A percentile compares a stretch with the other conserved stretches of the same genome.
Evolutionary conservation across 1,284 basidiomycete genomes (phyloP).

Genomic region (Gymnopus androsaceus): DNA sequence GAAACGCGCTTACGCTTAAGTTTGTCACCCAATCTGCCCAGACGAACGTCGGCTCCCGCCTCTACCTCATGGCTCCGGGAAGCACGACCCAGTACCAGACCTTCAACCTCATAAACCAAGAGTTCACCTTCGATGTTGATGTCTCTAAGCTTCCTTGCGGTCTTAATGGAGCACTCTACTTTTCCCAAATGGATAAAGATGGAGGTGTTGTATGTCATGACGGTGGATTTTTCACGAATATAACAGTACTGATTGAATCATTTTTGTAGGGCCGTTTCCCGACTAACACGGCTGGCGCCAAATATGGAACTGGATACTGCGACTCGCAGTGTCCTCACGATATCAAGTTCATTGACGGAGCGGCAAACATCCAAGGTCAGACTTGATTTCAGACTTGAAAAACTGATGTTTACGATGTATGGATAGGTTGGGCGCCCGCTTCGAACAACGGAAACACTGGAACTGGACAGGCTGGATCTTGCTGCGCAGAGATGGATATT

Average conservation of each 20-base stretch:
- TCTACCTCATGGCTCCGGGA: conserved; percentile 50
- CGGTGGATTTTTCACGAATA: background rate
- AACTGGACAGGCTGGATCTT: conserved; percentile 42
- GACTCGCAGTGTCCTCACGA: conserved; percentile 52
- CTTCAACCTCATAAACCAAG: conserved; percentile 37
- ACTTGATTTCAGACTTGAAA: conserved; percentile 21
- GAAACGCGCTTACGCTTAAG: conserved; percentile 48
- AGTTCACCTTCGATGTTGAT: conserved; percentile 53
- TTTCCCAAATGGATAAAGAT: conserved; percentile 42
- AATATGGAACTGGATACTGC: conserved; percentile 58
- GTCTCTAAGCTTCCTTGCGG: conserved; percentile 32
- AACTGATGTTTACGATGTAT: conserved; percentile 48
- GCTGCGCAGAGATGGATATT: conserved; percentile 60
- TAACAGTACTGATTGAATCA: background rate
- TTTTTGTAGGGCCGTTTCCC: conserved; percentile 31
- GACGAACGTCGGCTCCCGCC: conserved; percentile 56
- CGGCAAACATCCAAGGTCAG: conserved; percentile 26
- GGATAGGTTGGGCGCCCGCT: conserved; percentile 43
- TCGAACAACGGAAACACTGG: conserved; percentile 47
- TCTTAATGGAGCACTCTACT: conserved; percentile 37
- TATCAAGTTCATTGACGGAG: conserved; percentile 55
- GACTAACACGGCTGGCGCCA: conserved; percentile 51
- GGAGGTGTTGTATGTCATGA: conserved; percentile 35
- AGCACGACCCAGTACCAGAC: conserved; percentile 25
- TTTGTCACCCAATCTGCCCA: conserved; percentile 44